Evolutionary conservation across 148 eudicot genomes (phyloP).

Genomic region (Vaccinium vitisidaea): DNA sequence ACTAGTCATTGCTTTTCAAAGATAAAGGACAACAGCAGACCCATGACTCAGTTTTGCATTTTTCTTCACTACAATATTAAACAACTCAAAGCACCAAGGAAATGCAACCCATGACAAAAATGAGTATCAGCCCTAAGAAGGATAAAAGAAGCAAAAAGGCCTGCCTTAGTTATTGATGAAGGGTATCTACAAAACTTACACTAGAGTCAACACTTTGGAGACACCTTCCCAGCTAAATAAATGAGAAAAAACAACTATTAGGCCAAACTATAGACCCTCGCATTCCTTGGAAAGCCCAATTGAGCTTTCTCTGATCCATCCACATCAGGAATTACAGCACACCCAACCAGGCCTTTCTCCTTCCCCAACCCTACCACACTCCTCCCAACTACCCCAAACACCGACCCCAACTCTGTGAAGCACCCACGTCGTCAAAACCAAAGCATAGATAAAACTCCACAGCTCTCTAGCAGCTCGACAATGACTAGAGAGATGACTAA

Average conservation of each 20-base stretch:
- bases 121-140: not conserved
- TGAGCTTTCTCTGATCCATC: not conserved
- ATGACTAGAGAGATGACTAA: not conserved
- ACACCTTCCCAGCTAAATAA: not conserved
- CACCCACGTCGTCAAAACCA: not conserved
- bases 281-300: not conserved
- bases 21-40: not conserved
- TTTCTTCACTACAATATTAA: not conserved
- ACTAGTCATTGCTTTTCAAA: not conserved
- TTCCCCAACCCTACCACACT: not conserved
- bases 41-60: not conserved
- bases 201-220: not conserved
- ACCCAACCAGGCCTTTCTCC: not conserved
- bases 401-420: not conserved
- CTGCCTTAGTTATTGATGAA: not conserved
- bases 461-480: not conserved
- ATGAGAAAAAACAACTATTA: not conserved
- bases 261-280: not conserved
- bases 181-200: not conserved
- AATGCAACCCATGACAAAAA: slow-evolving; percentile 3
- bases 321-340: not conserved
- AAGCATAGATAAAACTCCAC: not conserved
- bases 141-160: slow-evolving; percentile 1
- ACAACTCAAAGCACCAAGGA: not conserved
- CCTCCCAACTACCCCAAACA: not conserved